Evolutionary conservation across 78 protist genomes (phyloP), one percentile per base, ranked within the genome.

Genomic region (Dictyostelium brefeldianum): DNA sequence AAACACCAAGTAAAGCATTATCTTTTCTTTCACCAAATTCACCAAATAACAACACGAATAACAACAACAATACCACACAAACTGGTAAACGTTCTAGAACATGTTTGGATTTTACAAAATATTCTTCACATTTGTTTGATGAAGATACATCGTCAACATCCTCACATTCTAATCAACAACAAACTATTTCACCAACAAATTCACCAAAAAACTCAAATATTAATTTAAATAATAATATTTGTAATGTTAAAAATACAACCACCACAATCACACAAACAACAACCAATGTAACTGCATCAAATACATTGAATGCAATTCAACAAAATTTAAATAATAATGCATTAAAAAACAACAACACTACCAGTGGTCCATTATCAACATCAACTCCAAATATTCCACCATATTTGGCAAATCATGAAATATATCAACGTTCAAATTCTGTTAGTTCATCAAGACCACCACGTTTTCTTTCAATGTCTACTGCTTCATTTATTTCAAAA

Each of bases 1-100:
- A 85, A 48, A 85, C 92, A 57, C 92, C 92, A 74, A 56, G 77
- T n/a, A 81, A 81, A 67, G 51, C 69, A 31, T n/a, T 43, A 50
- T 70, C 78, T 12, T 41, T 41, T 41, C 78, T 17, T 20, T 41
- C 78, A 36, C 78, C 78, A 70, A 70, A 70, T 41, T 41, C 46
- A 27, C 31, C 78, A 36, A 6, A 18, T 25, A 36, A 36, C 43
- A 36, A 36, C 43, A 36, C 43, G 43, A 11, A 11, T 53, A 53
- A 14, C 27, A 10, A 25, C 18, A 62, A 62, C 27, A 62, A 8
- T 62, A 62, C 31, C 18, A 22, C 20, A 57, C 70, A 62, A 62
- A 62, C 70, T 17, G 70, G 70, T 62, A 73, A 73, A n/a, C 50
- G 80, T 36, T 73, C 80, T 10, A 73, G 80, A 73, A 73, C 80